Base-by-base conservation (phyloP, 2,329 filamentous ascomycete species). In the Colletotrichum ledebouriae region DNA sequence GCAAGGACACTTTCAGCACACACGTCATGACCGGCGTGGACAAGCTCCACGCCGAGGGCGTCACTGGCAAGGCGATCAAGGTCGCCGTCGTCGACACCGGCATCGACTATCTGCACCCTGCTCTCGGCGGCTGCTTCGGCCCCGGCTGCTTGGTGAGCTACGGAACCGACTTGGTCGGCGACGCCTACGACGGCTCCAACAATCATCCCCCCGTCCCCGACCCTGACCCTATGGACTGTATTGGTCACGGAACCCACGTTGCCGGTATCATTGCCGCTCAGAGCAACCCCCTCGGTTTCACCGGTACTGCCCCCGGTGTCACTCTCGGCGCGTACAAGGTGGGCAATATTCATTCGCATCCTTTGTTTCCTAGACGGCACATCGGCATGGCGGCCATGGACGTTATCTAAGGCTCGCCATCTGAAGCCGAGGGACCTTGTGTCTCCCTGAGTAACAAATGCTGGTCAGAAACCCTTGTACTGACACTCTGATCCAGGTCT, bases 101-200 rank as follows among this genome's bases (percentile, higher is more conserved):
- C 73, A 78, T 89, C 55, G 89, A 91, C 74, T 91, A 90, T 73
- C 83, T 79, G 1, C 89, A 91, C 72, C 86, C 88, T 2, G 86
- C 87, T 33, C 83, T 92, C 0, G 89, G 89, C 41, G 88, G 87
- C 53, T 89, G 89, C 73, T 90, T 90, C 73, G 89, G 89, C 2
- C 73, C 80, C 1, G 86, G 83, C 12, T 90, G 85, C 71, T 79
- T 90, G 46, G 86, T 91, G 17, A 80, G 82, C 3, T 85, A 83
- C 66, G 89, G 89, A 17, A 80, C 80, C 41, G 87, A 89, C 70
- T 79, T 89, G 47, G 84, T 89, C 17, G 88, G 87, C 17, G 86
- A 90, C 62, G 78, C 78, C 55, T 87, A 84, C 75, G 52, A 73
- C 60, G 78, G 76, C 49, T 62, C 68, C 56, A 81, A 80, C 70